A percentile compares a stretch with the other conserved stretches of the same genome.
These are phyloP conservation scores for Panaeolus cyanescens DNA, from an alignment of 768 basidiomycete species.

Conservation along the genomic window DNA sequence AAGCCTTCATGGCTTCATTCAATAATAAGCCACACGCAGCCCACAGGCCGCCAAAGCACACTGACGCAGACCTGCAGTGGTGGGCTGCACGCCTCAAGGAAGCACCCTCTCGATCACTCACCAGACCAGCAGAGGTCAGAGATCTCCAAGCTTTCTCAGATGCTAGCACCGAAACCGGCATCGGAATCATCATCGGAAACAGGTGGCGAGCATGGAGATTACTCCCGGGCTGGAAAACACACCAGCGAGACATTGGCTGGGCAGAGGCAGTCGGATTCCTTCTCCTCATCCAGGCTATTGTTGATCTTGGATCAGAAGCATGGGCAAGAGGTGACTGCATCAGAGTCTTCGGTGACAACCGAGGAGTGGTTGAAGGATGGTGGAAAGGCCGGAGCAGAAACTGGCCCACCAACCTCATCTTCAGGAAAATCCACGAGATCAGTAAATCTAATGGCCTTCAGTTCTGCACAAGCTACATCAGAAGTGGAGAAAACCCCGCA, in stretches of 20 bases:
- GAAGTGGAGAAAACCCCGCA: slow-evolving; percentile 28
- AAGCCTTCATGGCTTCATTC: not conserved
- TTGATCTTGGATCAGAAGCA: not conserved
- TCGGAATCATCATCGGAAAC: slow-evolving; percentile 30
- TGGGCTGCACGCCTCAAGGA: slow-evolving; percentile 24
- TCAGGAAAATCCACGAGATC: slow-evolving; percentile 22
- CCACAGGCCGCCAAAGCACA: slow-evolving; percentile 8
- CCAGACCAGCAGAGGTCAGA: slow-evolving; percentile 17
- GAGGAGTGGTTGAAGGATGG: slow-evolving; percentile 43
- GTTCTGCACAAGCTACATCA: slow-evolving; percentile 28
- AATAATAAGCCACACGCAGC: not conserved
- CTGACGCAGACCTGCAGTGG: slow-evolving; percentile 33
- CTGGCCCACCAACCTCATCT: slow-evolving; percentile 25
- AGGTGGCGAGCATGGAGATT: slow-evolving; percentile 35
- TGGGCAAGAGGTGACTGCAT: slow-evolving; percentile 9
- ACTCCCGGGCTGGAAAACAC: slow-evolving; percentile 27
- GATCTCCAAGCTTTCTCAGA: slow-evolving; percentile 41
- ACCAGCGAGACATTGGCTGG: slow-evolving; percentile 44
- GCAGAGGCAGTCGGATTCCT: slow-evolving; percentile 47
- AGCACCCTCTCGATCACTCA: slow-evolving; percentile 21
- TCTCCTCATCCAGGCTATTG: slow-evolving; percentile 29
- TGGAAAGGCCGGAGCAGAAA: slow-evolving; percentile 38
- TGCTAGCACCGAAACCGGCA: slow-evolving; percentile 36
- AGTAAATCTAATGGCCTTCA: not conserved
- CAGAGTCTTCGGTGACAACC: slow-evolving; percentile 38